Percentiles rank a stretch among this genome's conserved stretches.
Conservation (phyloP, 345 rosid species). For the Odontarrhena argentea region DNA sequence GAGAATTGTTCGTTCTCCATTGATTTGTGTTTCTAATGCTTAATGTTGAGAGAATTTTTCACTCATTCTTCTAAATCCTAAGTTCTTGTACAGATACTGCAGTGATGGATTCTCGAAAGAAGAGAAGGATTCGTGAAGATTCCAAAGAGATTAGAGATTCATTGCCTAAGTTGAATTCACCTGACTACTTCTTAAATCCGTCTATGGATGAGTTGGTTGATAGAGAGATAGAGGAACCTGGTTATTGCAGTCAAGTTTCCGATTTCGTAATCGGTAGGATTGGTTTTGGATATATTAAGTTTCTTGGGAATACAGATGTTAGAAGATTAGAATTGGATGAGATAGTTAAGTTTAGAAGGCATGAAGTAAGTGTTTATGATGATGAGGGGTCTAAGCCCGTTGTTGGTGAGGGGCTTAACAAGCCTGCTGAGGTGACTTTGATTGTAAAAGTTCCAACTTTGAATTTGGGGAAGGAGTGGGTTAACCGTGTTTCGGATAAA, state of each 20-base stretch:
- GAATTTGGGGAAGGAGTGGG: slow-evolving; percentile 36
- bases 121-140: slow-evolving; percentile 48
- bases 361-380: slow-evolving; percentile 75
- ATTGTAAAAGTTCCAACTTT: slow-evolving; percentile 39
- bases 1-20: background rate
- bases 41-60: background rate
- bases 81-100: slow-evolving; percentile 27
- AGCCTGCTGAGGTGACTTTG: slow-evolving; percentile 86
- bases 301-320: slow-evolving; percentile 78
- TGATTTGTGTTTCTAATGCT: too few relatives aligned
- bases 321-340: slow-evolving; percentile 66
- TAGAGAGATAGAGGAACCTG: slow-evolving; percentile 59
- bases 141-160: slow-evolving; percentile 44
- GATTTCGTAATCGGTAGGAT: slow-evolving; percentile 75
- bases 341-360: slow-evolving; percentile 69
- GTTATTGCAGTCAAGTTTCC: slow-evolving; percentile 68
- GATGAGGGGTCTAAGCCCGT: slow-evolving; percentile 75
- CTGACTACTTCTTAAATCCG: slow-evolving; percentile 73
- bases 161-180: slow-evolving; percentile 55
- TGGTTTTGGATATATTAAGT: slow-evolving; percentile 75
- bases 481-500: slow-evolving; percentile 47
- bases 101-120: slow-evolving; percentile 42
- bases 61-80: background rate
- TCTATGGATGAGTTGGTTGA: slow-evolving; percentile 57
- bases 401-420: slow-evolving; percentile 83